Conservation (phyloP, 371 early-diverging fungal genomes). For the Apophysomyces trapeziformis region DNA sequence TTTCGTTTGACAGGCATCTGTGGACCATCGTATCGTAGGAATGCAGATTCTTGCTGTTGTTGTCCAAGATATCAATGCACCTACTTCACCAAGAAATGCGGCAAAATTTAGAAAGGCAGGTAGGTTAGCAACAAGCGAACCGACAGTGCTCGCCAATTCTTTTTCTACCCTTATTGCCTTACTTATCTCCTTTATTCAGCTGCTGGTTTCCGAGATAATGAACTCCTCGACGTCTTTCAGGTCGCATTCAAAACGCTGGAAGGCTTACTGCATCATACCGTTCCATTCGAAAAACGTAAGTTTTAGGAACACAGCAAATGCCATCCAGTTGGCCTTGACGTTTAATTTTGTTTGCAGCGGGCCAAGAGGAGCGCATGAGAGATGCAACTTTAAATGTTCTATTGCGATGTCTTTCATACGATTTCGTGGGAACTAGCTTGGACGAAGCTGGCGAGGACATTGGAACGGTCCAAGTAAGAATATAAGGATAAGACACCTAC, state of each 20-base stretch:
- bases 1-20: slow-evolving; percentile 49
- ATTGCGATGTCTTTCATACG: slow-evolving; percentile 77
- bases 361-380: slow-evolving; percentile 56
- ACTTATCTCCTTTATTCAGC: slow-evolving; percentile 42
- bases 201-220: slow-evolving; percentile 82
- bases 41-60: slow-evolving; percentile 63
- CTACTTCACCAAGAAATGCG: slow-evolving; percentile 64
- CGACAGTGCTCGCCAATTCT: too few species aligned
- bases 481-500: slow-evolving; percentile 9
- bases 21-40: slow-evolving; percentile 69
- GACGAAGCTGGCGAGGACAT: slow-evolving; percentile 89
- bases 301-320: background rate
- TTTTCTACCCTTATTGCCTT: too few species aligned
- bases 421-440: slow-evolving; percentile 85
- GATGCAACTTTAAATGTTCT: slow-evolving; percentile 69
- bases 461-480: slow-evolving; percentile 75
- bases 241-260: slow-evolving; percentile 65
- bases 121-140: slow-evolving; percentile 18
- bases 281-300: slow-evolving; percentile 49
- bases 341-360: slow-evolving; percentile 27
- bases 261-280: slow-evolving; percentile 44
- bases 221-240: slow-evolving; percentile 76
- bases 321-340: background rate
- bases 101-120: slow-evolving; percentile 73
- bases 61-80: slow-evolving; percentile 66